A percentile compares a stretch with the other conserved stretches of the same genome.
These are phyloP conservation scores for Rhynchosporium secalis DNA, from an alignment of 2,329 filamentous ascomycete genomes.

Conservation along the genomic window DNA sequence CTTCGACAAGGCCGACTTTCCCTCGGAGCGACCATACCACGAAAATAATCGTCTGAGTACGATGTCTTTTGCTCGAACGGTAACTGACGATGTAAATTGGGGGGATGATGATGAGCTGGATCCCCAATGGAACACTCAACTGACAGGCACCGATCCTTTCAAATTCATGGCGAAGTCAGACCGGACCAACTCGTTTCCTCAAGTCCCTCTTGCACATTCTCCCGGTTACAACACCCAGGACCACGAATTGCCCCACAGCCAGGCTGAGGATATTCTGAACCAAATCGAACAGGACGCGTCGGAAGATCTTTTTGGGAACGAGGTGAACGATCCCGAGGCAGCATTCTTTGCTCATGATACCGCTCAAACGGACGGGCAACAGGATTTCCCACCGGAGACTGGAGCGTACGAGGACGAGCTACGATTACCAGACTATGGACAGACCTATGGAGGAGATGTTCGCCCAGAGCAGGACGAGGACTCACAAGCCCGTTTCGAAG, in stretches of 20 bases:
- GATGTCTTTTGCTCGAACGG: constrained; percentile 64
- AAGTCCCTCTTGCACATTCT: constrained; percentile 49
- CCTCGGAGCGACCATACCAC: constrained; percentile 35
- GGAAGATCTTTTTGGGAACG: constrained; percentile 36
- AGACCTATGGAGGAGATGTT: constrained; percentile 33
- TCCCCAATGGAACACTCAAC: constrained; percentile 55
- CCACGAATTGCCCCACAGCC: constrained; percentile 48
- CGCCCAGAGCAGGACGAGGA: constrained; percentile 48
- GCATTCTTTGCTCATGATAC: constrained; percentile 46
- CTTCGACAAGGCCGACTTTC: constrained; percentile 29
- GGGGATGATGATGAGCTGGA: constrained; percentile 54
- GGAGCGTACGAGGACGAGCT: constrained; percentile 11
- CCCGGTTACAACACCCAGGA: constrained; percentile 36
- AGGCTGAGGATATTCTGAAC: constrained; percentile 54
- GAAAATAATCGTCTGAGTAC: constrained; percentile 58
- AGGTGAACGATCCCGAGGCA: constrained; percentile 47
- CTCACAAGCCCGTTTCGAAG: constrained; percentile 59
- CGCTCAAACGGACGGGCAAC: constrained; percentile 22
- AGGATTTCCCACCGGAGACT: constrained; percentile 4
- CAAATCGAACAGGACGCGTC: constrained; percentile 48
- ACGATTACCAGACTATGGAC: constrained; percentile 23
- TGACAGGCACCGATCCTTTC: constrained; percentile 57
- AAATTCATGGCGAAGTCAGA: constrained; percentile 58
- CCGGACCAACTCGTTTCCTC: constrained; percentile 64
- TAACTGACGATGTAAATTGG: constrained; percentile 62